Conservation (phyloP, 345 rosid genomes). For the Salix purpurea region DNA sequence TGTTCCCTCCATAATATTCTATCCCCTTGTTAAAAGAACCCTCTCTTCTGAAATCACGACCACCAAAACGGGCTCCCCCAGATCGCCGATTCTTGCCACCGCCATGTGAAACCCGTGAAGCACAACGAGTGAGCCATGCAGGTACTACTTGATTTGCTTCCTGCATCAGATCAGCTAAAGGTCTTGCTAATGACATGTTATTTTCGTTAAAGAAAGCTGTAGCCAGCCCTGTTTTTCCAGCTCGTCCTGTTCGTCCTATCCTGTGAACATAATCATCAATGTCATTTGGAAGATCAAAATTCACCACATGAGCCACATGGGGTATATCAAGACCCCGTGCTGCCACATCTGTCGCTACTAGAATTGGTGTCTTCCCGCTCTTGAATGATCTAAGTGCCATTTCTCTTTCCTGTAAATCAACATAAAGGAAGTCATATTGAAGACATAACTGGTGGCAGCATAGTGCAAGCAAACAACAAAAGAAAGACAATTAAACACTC, state of each 20-base stretch:
- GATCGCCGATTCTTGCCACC: conserved; percentile 24
- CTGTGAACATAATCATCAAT: conserved; percentile 97
- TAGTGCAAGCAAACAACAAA: not conserved
- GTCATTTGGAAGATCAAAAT: conserved; percentile 95
- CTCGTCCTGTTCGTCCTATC: conserved; percentile 95
- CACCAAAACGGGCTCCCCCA: conserved; percentile 24
- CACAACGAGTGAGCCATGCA: conserved; percentile 27
- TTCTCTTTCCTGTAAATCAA: conserved; percentile 78
- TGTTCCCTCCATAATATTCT: conserved; percentile 23
- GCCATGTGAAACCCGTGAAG: conserved; percentile 12
- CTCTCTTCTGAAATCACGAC: conserved; percentile 28
- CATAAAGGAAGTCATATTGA: not conserved
- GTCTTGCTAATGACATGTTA: conserved; percentile 22
- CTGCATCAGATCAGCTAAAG: conserved; percentile 28
- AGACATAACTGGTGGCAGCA: not conserved
- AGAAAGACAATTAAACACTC: not conserved
- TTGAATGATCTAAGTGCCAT: conserved; percentile 79
- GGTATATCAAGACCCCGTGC: conserved; percentile 98
- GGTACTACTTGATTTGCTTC: conserved; percentile 34
- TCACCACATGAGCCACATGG: conserved; percentile 90
- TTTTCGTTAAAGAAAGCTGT: conserved; percentile 32
- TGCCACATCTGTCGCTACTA: conserved; percentile 97
- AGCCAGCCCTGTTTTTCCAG: conserved; percentile 89
- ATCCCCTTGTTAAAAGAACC: conserved; percentile 9
- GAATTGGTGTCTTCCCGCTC: conserved; percentile 85